phyloP scores from a whole-genome alignment of 148 eudicot genomes.

The Cornus controversa region DNA sequence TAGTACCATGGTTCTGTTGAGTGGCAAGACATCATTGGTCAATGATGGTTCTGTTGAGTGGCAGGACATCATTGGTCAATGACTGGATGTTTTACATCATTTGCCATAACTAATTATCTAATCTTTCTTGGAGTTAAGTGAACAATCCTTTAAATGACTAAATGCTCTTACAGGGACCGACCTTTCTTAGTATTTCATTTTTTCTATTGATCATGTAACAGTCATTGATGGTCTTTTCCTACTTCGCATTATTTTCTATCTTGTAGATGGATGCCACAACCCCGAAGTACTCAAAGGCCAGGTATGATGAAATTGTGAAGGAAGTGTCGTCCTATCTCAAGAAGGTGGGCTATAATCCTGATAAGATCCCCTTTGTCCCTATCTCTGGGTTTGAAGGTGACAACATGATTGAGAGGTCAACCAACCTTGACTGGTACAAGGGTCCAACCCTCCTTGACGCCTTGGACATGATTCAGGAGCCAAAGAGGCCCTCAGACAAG shows the following conservation, averaged over 20 bases:
- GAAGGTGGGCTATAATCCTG: slow-evolving; percentile 38
- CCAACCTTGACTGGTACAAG: slow-evolving; percentile 40
- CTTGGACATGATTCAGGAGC: slow-evolving; percentile 26
- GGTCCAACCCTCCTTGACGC: slow-evolving; percentile 35
- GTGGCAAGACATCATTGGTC: background rate
- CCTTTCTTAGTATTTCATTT: background rate
- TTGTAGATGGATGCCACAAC: slow-evolving; percentile 39
- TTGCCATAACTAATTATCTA: background rate
- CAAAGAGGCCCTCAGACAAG: slow-evolving; percentile 35
- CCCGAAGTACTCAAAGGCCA: slow-evolving; percentile 34
- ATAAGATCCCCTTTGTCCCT: slow-evolving; percentile 32
- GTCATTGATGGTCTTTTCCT: background rate
- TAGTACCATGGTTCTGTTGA: background rate
- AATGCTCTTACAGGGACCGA: background rate
- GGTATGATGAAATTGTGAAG: slow-evolving; percentile 39
- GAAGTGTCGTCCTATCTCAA: slow-evolving; percentile 35
- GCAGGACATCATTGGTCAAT: background rate
- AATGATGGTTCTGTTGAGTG: no score
- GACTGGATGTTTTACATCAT: background rate
- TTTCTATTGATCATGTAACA: background rate
- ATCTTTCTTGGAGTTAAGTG: no score
- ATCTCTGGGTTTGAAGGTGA: slow-evolving; percentile 38
- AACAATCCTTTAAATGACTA: no score
- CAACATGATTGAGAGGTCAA: slow-evolving; percentile 38
- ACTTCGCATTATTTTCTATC: background rate